A percentile compares a stretch with the other conserved stretches of the same genome.
Evolutionary conservation across 169 alveolate species (phyloP).

Genomic region (Plasmodium vivax): DNA sequence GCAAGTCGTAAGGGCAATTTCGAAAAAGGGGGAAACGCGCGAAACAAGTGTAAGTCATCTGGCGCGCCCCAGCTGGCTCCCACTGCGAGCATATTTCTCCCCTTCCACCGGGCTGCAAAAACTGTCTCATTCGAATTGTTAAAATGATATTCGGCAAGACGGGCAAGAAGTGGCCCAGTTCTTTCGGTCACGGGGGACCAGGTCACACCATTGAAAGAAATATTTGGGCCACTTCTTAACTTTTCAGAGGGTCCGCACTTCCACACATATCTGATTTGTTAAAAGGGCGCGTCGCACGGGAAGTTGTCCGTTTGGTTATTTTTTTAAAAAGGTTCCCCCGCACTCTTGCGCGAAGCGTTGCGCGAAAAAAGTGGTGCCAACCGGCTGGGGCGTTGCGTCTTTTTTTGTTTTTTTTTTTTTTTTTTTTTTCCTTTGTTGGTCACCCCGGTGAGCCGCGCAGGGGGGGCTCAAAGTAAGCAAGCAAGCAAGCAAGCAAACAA

Average conservation of each 20-base stretch:
- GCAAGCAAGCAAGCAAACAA: no score
- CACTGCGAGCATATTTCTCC: neutral
- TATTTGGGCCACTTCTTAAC: neutral
- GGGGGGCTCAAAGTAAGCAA: neutral
- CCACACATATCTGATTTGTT: neutral
- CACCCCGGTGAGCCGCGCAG: neutral
- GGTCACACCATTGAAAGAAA: neutral
- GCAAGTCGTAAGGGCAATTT: neutral
- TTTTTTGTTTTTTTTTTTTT: neutral
- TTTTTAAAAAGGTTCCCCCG: neutral
- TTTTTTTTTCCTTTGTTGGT: neutral
- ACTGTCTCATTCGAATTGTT: neutral
- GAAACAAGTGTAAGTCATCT: neutral
- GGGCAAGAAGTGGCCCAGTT: neutral
- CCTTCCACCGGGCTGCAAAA: neutral
- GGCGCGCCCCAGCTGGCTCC: neutral
- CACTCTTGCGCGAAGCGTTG: no score
- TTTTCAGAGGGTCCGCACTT: neutral
- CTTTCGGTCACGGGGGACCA: neutral
- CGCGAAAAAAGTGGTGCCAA: neutral
- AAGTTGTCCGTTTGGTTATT: neutral
- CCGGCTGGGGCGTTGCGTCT: neutral
- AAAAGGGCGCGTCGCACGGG: neutral
- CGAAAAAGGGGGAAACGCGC: neutral
- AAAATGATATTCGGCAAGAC: neutral